Base-by-base conservation (phyloP, 2,329 filamentous ascomycete genomes). In the Trichoderma pleuroti region DNA sequence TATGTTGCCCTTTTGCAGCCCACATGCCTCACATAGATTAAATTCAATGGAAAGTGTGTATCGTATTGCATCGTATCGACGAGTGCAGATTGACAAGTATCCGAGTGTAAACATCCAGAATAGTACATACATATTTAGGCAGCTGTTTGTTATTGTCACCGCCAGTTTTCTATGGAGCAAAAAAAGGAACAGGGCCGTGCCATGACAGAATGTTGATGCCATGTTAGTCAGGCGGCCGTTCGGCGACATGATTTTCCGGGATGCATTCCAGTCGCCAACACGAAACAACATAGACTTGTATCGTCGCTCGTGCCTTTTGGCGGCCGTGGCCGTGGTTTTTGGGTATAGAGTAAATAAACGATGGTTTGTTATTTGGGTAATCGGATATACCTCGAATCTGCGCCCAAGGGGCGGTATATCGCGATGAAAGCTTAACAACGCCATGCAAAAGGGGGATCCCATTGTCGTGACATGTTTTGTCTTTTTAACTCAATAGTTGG, bases 1-100 rank as follows among this genome's bases (percentile, higher is more conserved):
- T n/a, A n/a, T n/a, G n/a, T n/a, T n/a, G n/a, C n/a, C 42, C 34
- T 30, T 68, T 36, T 36, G 12, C 21, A 54, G 65, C 65, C 65
- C 65, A 68, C 54, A 32, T 39, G 65, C 52, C 28, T 57, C 64
- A 46, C 5, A 18, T 67, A 67, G 34, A 67, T 67, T 57, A 59
- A 67, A 57, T 28, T 11, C 39, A 34, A 67, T 10, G 24, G 32
- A 30, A 42, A 21, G 16, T 57, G 54, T 57, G 24, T 28, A 28
- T 5, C 5, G 26, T 21, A 49, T 49, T 5, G 46, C 14, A 52
- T 24, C 9, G 46, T 24, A 52, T 24, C 11, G n/a, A 49, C 10
- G 18, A 49, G 16, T 46, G 24, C 18, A 49, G 21, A 52, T 52
- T 24, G 10, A 21, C 24, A 49, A 49, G 42, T 21, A 11, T 49